Evolutionary conservation across 2,329 filamentous ascomycete genomes (phyloP).

Genomic region (Neofusicoccum laricinum): DNA sequence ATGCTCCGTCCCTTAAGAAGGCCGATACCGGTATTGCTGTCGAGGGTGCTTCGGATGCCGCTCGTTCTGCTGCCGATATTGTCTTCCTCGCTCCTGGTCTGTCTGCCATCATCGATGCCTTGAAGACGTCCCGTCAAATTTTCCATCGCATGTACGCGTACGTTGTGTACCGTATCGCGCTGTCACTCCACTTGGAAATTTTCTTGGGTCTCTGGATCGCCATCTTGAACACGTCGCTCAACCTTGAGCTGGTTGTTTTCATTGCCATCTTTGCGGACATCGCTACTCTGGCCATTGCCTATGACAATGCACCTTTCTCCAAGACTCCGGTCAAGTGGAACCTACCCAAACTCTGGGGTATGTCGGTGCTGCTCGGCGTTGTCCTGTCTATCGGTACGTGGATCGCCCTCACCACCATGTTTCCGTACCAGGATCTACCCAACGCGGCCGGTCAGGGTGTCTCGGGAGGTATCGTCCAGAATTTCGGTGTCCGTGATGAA

Average conservation of each 20-base stretch:
- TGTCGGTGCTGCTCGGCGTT: constrained; percentile 79
- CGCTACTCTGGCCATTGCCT: constrained; percentile 86
- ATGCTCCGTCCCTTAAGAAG: constrained; percentile 89
- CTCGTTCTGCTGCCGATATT: constrained; percentile 87
- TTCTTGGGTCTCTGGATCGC: constrained; percentile 91
- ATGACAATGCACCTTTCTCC: constrained; percentile 87
- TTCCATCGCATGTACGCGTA: constrained; percentile 98
- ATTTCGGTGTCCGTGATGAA: constrained; percentile 77
- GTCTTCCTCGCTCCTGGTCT: constrained; percentile 90
- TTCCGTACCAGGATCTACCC: constrained; percentile 41
- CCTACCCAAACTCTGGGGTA: constrained; percentile 88
- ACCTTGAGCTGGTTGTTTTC: constrained; percentile 86
- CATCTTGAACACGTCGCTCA: constrained; percentile 78
- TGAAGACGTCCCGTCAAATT: constrained; percentile 91
- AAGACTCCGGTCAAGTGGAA: constrained; percentile 92
- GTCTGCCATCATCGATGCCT: constrained; percentile 85
- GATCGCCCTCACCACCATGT: constrained; percentile 86
- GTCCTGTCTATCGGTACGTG: constrained; percentile 81
- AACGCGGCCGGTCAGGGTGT: constrained; percentile 48
- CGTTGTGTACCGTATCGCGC: constrained; percentile 89
- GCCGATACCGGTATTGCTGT: constrained; percentile 96
- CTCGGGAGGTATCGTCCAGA: constrained; percentile 83
- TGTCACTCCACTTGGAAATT: constrained; percentile 87
- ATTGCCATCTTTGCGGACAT: constrained; percentile 94
- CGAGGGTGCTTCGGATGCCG: constrained; percentile 86